phyloP scores from a whole-genome alignment of 2,329 filamentous ascomycete genomes.

The Leptographium procerum region DNA sequence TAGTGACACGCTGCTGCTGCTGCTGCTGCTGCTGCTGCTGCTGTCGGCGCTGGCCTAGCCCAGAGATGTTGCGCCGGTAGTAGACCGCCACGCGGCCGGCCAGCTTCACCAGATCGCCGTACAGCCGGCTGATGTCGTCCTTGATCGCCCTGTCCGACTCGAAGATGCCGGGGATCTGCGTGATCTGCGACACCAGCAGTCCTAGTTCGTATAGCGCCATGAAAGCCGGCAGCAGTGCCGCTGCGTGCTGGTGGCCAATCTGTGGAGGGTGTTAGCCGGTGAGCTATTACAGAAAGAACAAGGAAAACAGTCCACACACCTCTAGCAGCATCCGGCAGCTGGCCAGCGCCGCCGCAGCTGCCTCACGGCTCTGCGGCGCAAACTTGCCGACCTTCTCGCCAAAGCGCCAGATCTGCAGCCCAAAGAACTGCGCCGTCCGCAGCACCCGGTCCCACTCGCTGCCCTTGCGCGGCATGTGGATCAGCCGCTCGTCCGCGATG shows the following conservation, averaged over 20 bases:
- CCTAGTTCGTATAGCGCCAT: slow-evolving; percentile 27
- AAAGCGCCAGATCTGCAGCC: slow-evolving; percentile 26
- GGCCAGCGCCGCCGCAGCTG: slow-evolving; percentile 22
- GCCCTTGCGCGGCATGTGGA: slow-evolving; percentile 28
- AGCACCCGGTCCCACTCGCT: slow-evolving; percentile 30
- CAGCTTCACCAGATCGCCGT: slow-evolving; percentile 23
- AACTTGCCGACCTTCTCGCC: slow-evolving; percentile 21
- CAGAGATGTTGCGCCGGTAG: slow-evolving; percentile 25
- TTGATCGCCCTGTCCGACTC: slow-evolving; percentile 20
- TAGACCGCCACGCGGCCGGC: slow-evolving; percentile 22
- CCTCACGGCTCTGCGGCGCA: slow-evolving; percentile 15
- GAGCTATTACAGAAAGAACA: too few relatives aligned
- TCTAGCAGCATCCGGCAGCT: slow-evolving; percentile 27
- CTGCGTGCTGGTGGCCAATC: slow-evolving; percentile 26
- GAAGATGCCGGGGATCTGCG: slow-evolving; percentile 25
- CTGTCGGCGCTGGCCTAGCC: slow-evolving; percentile 10
- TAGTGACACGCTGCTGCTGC: slow-evolving; percentile 12
- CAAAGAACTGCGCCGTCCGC: slow-evolving; percentile 28
- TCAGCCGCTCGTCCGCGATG: slow-evolving; percentile 27
- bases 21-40: too few relatives aligned
- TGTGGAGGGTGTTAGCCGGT: slow-evolving; percentile 9
- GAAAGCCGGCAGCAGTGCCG: slow-evolving; percentile 27
- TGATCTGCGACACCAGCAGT: slow-evolving; percentile 24
- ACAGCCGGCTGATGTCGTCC: slow-evolving; percentile 21
- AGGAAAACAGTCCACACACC: too few relatives aligned